phyloP scores from a whole-genome alignment of 2,329 filamentous ascomycete species.

The Microsporum ferrugineum region DNA sequence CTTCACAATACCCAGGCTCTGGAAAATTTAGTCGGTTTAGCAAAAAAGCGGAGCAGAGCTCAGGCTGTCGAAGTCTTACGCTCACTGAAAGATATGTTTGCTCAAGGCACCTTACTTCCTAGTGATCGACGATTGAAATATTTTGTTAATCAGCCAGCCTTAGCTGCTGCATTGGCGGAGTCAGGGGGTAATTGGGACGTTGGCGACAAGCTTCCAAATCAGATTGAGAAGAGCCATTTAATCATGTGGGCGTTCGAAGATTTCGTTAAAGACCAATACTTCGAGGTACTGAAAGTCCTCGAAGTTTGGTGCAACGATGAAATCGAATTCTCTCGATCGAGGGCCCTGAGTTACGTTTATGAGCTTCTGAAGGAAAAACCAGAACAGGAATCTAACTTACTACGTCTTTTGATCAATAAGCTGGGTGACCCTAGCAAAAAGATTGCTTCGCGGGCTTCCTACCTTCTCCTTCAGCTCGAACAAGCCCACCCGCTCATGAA shows the following conservation, averaged over 20 bases:
- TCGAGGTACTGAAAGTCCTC: constrained; percentile 80
- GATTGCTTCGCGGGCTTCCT: constrained; percentile 85
- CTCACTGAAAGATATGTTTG: constrained; percentile 87
- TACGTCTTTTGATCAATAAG: constrained; percentile 89
- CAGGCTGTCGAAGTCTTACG: constrained; percentile 88
- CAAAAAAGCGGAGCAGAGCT: constrained; percentile 85
- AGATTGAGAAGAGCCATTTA: constrained; percentile 63
- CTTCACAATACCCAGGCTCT: constrained; percentile 84
- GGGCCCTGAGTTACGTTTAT: constrained; percentile 82
- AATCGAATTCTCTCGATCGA: constrained; percentile 80
- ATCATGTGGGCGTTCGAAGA: constrained; percentile 88
- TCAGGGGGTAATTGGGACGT: constrained; percentile 52
- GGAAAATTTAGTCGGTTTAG: constrained; percentile 68
- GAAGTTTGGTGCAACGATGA: constrained; percentile 93
- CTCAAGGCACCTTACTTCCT: constrained; percentile 75
- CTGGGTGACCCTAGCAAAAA: constrained; percentile 91
- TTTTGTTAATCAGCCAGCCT: constrained; percentile 67
- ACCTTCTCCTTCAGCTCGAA: constrained; percentile 83
- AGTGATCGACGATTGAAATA: constrained; percentile 65
- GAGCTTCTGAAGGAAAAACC: constrained; percentile 89
- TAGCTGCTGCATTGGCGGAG: constrained; percentile 60
- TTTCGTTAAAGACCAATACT: constrained; percentile 89
- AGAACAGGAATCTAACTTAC: constrained; percentile 88
- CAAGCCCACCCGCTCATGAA: constrained; percentile 91
- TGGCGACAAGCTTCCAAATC: constrained; percentile 60